Evolutionary conservation across 257 asterid species (phyloP), one percentile per base, ranked within the genome.

Genomic region (Perilla frutescens): DNA sequence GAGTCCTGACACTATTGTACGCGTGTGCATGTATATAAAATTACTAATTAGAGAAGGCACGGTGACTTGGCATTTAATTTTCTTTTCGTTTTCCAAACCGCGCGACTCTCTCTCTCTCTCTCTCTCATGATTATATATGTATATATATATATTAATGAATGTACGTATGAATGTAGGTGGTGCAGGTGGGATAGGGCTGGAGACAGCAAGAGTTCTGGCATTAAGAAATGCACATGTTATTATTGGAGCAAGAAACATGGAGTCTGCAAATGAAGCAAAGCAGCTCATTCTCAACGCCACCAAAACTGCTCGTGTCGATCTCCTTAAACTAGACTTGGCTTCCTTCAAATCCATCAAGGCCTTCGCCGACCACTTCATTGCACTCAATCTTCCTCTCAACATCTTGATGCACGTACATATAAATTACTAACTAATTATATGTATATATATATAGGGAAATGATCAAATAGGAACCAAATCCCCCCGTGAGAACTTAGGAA

Each of bases 121-220:
- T 20, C 26, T 20, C 26, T 20, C 26, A 20, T 20, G 26, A 20
- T 20, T 20, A 20, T 20, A 20, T 20, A 20, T n/a, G n/a, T 20
- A 20, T 20, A 20, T 20, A 20, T 20, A 20, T 20, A 20, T 20
- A 20, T 20, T 20, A 20, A 20, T 20, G 26, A 20, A 20, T 20
- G 26, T 43, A 6, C 6, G 10, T 26, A 29, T 31, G 1, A 1
- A 11, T 58, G 77, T 82, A 92, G 98, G 98, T 1, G 98, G 93
- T 61, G 95, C 93, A 55, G 82, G 84, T 29, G 98, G 98, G 58
- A 89, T 93, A 9, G 96, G 98, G 14, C 43, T 87, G 64, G 97
- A 93, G 79, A 90, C 96, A 6, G 85, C 87, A 41, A 81, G 98
- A 77, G 91, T 93, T 54, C 74, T 93, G 62, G 91, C 96, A 1